Base-by-base conservation (phyloP, 2,329 filamentous ascomycete species). In the Apiospora kogelbergensis region DNA sequence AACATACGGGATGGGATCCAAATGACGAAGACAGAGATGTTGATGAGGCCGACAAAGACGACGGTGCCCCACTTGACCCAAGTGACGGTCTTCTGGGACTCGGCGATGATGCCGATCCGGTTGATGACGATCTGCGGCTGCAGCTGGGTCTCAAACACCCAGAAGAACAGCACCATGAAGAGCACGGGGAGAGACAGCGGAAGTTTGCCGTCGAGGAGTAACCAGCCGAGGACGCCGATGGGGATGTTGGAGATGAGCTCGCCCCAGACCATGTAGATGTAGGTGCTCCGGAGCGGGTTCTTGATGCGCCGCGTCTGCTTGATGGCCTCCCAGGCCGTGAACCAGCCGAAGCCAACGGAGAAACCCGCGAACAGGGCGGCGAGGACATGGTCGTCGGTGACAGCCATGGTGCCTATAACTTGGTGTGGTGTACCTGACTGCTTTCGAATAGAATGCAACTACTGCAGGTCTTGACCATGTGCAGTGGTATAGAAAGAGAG, bases 41-140 rank as follows among this genome's bases (percentile, higher is more conserved):
- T 88, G 71, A 88, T 83, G 13, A 77, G 41, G 1, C 82, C 84
- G 66, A 88, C 85, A 3, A 84, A 20, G 0, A 76, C 46, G 0
- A 84, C 79, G 0, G 82, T 82, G 0, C 79, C 79, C 83, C 82
- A 85, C 77, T 87, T 87, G 37, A 88, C 71, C 17, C 72, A 76
- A 0, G 66, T 33, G 7, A 83, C 80, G 1, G 80, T 81, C 0
- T 72, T 75, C 30, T 76, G 77, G 57, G 82, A 77, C 17, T 84
- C 80, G 15, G 83, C 79, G 44, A 88, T 82, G 46, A 88, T 80
- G 0, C 81, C 80, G 26, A 87, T 83, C 67, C 86, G 81, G 72
- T 87, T 88, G 74, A 87, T 83, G 71, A 88, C 86, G 63, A 88
- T 87, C 71, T 87, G 85, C 77, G 87, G 81, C 1, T 87, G 72